Evolutionary conservation across 371 early-diverging fungal genomes (phyloP).

Genomic region (Rhizopus stolonifer): DNA sequence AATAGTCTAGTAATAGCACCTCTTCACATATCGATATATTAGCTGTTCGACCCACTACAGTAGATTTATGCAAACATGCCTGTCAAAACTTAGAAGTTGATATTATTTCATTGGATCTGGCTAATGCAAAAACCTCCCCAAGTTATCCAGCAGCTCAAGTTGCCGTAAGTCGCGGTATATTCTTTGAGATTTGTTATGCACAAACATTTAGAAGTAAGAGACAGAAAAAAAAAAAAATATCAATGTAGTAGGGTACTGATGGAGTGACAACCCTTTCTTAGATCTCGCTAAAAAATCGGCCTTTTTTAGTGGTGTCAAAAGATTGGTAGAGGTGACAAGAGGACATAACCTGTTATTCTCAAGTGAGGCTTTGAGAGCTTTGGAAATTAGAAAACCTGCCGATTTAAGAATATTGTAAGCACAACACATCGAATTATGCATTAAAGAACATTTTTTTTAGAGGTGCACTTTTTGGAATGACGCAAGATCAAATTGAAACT

Average conservation of each 20-base stretch:
- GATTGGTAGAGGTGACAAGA: constrained; percentile 77
- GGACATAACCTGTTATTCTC: constrained; percentile 89
- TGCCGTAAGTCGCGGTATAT: constrained; percentile 76
- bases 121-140: constrained; percentile 31
- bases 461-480: constrained; percentile 41
- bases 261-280: not conserved
- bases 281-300: constrained; percentile 50
- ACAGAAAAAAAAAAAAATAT: not conserved
- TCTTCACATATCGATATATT: constrained; percentile 74
- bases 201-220: constrained; percentile 67
- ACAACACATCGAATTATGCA: not conserved
- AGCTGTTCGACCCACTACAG: constrained; percentile 78
- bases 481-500: constrained; percentile 36
- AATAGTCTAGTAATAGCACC: constrained; percentile 53
- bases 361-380: constrained; percentile 73
- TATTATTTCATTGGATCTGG: constrained; percentile 85
- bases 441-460: constrained; percentile 11
- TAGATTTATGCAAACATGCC: constrained; percentile 77
- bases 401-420: constrained; percentile 86
- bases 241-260: too few species aligned
- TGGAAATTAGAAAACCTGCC: constrained; percentile 81
- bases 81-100: constrained; percentile 82
- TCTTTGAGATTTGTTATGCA: constrained; percentile 86
- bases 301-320: constrained; percentile 73
- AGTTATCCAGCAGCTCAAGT: constrained; percentile 75